These are phyloP conservation scores for Aspergillus calidoustus DNA, from an alignment of 2,329 filamentous ascomycete genomes.

Conservation along the genomic window DNA sequence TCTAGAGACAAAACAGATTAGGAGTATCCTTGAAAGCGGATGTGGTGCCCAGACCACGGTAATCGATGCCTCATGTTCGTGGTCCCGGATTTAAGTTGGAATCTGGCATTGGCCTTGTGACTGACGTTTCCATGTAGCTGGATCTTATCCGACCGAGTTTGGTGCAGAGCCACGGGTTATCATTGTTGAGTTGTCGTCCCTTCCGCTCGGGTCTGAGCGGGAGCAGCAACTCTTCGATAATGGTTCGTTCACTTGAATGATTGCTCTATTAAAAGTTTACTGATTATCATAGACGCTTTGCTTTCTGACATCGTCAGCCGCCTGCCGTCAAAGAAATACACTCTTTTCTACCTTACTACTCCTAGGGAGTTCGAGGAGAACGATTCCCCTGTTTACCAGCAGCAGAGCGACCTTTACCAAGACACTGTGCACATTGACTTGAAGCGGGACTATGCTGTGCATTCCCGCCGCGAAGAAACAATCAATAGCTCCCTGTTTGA, in stretches of 20 bases:
- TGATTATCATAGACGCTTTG: slow-evolving; percentile 47
- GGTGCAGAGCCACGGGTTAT: slow-evolving; percentile 48
- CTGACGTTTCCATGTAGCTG: slow-evolving; percentile 36
- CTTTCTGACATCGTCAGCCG: slow-evolving; percentile 53
- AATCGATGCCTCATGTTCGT: slow-evolving; percentile 51
- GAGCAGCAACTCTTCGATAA: slow-evolving; percentile 48
- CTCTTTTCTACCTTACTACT: slow-evolving; percentile 75
- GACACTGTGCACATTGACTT: slow-evolving; percentile 71
- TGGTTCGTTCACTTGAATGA: slow-evolving; percentile 38
- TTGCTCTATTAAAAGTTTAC: slow-evolving; percentile 8
- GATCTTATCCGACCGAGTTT: slow-evolving; percentile 44
- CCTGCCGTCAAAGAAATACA: slow-evolving; percentile 65
- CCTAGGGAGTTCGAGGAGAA: slow-evolving; percentile 49
- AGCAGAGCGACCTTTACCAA: slow-evolving; percentile 58
- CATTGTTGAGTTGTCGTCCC: slow-evolving; percentile 50
- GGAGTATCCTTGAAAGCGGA: slow-evolving; percentile 48
- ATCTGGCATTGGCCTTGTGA: background rate
- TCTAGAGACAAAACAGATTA: slow-evolving; percentile 51
- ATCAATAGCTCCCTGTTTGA: slow-evolving; percentile 65
- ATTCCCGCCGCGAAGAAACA: slow-evolving; percentile 44
- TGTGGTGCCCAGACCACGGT: slow-evolving; percentile 52
- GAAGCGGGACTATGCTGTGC: slow-evolving; percentile 64
- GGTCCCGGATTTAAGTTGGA: slow-evolving; percentile 7
- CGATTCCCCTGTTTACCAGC: slow-evolving; percentile 61
- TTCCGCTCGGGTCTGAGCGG: slow-evolving; percentile 41